Base-by-base conservation (phyloP, 306 rosid genomes). In the Medicago truncatula region DNA sequence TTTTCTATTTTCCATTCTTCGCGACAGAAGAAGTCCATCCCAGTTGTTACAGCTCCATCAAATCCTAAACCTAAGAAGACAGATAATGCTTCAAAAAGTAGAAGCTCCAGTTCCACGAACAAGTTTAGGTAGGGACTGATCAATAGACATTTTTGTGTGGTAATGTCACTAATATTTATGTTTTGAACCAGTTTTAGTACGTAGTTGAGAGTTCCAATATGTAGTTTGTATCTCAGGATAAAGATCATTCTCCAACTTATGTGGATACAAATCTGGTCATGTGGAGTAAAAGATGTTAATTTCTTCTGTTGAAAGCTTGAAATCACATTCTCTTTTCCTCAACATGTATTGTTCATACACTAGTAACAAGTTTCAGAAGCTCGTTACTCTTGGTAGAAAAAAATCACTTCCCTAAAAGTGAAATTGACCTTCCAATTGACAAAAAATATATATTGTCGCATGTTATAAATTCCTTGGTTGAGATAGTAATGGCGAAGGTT, bases 1-100 rank as follows among this genome's bases (percentile, higher is more conserved):
- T 64, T 73, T 69, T 47, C 31, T 16, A 40, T 63, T 70, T 68
- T 77, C 60, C 23, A 39, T 72, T 66, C 67, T 73, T n/a, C 31
- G 54, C 73, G 71, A 75, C 86, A 83, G 92, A 89, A 66, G 77
- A 89, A 84, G 79, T 34, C 67, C 20, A n/a, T 81, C 46, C 79
- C 91, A 44, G 75, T 78, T 47, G 52, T 75, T 74, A 64, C 87
- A 52, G 79, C 91, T 76, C 91, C 83, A 57, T 67, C 80, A 16
- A 87, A 86, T 83, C 90, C 94, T 76, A 92, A 82, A 89, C 85
- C 91, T 15, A 92, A 89, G 90, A 96, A 90, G 86, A 74, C 84
- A 50, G 97, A 88, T 34, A 54, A 78, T 64, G 76, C 71, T 73
- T 73, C 82, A 7, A 92, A 84, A 87, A 81, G n/a, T 84, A 90